phyloP scores from a whole-genome alignment of 768 basidiomycete species.

The Auricularia cornea region DNA sequence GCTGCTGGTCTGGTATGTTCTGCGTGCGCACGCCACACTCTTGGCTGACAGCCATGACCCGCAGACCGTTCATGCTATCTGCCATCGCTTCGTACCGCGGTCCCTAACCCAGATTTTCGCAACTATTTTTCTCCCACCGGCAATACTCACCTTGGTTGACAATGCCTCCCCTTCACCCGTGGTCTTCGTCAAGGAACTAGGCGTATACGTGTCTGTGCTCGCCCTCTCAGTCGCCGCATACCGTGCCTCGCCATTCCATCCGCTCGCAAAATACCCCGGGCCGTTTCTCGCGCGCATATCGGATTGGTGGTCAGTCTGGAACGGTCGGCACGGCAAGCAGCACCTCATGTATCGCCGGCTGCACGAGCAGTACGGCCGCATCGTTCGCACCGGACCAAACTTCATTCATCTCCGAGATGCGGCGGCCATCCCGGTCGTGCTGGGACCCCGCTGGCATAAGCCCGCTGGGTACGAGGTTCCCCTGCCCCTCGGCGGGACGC shows the following conservation, averaged over 20 bases:
- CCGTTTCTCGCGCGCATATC: constrained; percentile 36
- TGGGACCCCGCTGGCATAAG: background rate
- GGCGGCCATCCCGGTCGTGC: background rate
- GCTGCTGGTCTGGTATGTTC: too few relatives aligned
- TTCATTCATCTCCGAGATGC: background rate
- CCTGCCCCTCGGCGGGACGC: background rate
- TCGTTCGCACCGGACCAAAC: constrained; percentile 44
- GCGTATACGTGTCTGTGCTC: background rate
- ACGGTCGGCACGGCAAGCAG: constrained; percentile 34
- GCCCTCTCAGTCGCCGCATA: constrained; percentile 21
- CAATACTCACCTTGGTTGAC: too few relatives aligned
- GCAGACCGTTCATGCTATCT: too few relatives aligned
- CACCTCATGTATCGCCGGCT: constrained; percentile 38
- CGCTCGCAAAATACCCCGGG: constrained; percentile 43
- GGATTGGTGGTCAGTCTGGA: constrained; percentile 30
- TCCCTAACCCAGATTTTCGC: too few relatives aligned
- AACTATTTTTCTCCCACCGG: too few relatives aligned
- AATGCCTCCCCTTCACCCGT: too few relatives aligned
- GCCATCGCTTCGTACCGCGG: too few relatives aligned
- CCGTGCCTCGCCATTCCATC: constrained; percentile 46
- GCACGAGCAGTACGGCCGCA: constrained; percentile 47
- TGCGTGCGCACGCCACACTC: too few relatives aligned
- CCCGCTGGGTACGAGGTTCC: background rate
- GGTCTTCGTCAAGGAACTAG: too few relatives aligned
- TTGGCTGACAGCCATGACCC: too few relatives aligned